Evolutionary conservation across 1,284 basidiomycete genomes (phyloP), one percentile per base, ranked within the genome.

Genomic region (Termitomyces sp.): DNA sequence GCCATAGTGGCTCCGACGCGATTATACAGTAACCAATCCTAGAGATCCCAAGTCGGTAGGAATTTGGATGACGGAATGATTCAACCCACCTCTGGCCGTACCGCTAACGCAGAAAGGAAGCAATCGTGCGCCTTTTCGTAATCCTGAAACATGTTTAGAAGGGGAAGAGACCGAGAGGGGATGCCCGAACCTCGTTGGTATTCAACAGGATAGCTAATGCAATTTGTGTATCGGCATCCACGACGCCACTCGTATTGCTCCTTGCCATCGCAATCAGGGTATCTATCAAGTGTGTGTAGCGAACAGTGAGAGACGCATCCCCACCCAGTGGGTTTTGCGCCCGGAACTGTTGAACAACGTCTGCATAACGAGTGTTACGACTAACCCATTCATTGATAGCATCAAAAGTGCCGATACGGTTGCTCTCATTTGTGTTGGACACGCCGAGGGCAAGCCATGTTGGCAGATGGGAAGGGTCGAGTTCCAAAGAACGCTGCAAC

Each of bases 1-100:
- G 94, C 94, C 66, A 97, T 84, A 1, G 95, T 98, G 14, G 96
- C 96, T 13, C 96, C 96, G 24, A 98, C 89, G 21, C 96, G 84
- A 67, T 99, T 99, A 72, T 94, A 97, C 57, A 99, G 71, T 44
- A 96, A 73, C 89, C 93, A 97, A 65, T 99, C 96, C 90, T 94
- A 47, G 28, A 16, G 5, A 34, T 35, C 6, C 28, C 37, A 49
- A 46, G 33, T 37, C 49, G 44, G n/a, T 33, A 5, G 46, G 6
- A 33, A 30, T 14, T 10, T 3, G 8, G 21, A 14, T 18, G 28
- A 21, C 35, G 13, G 1, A 8, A 31, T 10, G 16, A 19, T 42
- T 10, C 11, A 34, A 70, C 83, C 53, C 63, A 94, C 92, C 57
- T 93, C 85, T 1, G 95, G 96, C 52, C 93, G 80, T 45, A 92